Evolutionary conservation across 305 asterid species (phyloP), one percentile per base, ranked within the genome.

Genomic region (Ilex paraguariensis): DNA sequence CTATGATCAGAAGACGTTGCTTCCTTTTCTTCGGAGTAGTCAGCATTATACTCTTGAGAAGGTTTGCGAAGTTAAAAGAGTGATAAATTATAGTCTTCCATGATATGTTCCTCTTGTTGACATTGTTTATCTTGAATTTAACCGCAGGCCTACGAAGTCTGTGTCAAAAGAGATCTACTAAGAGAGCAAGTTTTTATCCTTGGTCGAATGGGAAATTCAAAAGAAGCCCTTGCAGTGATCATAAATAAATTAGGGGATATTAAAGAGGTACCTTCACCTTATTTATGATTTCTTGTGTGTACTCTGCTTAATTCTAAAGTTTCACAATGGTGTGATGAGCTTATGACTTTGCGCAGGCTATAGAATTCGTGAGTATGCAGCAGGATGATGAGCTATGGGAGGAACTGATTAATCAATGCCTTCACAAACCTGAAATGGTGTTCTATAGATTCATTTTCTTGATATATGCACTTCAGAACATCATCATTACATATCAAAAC

Each of bases 371-470:
- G 46, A 84, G 91, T 60, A 82, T 78, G 90, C 96, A 93, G 75
- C 92, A 93, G 48, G 99, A 93, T 70, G 99, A 93, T 77, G 97
- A 90, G 61, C 97, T 93, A 59, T 93, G 99, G 99, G 99, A 93
- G 70, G 97, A 93, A 78, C 79, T 93, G 54, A 90, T 93, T 57
- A 86, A 80, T 66, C 97, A 87, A 70, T 84, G 97, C 62, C 81
- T 93, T 61, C 75, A 90, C 85, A 90, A 88, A 81, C 96, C 99
- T 52, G 99, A 90, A 81, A 87, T 93, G 99, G 99, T 93, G 79
- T 74, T 74, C 70, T 54, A 48, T 60, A 62, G 71, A 56, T 14
- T 60, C 32, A 46, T 14, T 54, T 57, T 65, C 56, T 60, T 16
- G 60, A 61, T 55, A 60, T 59, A 53, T 66, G 59, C 57, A 54